These are phyloP conservation scores for Thuidium tamariscinum DNA, from an alignment of 225 moss, liverwort and hornwort species.

Conservation along the genomic window DNA sequence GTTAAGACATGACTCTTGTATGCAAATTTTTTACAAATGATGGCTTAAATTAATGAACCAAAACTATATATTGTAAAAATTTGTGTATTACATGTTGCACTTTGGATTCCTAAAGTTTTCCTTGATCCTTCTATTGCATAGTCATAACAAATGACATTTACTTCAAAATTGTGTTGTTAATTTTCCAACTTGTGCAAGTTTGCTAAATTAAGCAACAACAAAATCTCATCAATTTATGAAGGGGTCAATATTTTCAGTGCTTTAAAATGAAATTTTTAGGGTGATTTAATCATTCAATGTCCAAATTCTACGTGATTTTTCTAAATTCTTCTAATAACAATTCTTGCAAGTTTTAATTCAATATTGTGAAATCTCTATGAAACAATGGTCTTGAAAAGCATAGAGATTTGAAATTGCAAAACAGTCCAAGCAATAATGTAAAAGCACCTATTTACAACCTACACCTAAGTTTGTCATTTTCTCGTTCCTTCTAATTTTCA, in stretches of 20 bases:
- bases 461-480: too few relatives aligned
- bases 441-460: too few relatives aligned
- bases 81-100: not conserved
- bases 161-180: not conserved
- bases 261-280: not conserved
- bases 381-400: not conserved
- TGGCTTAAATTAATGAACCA: not conserved
- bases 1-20: not conserved
- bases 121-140: not conserved
- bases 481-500: too few relatives aligned
- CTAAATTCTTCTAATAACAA: not conserved
- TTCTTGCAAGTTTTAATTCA: not conserved
- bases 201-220: not conserved
- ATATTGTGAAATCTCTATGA: not conserved
- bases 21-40: not conserved
- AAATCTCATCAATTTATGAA: not conserved
- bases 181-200: not conserved
- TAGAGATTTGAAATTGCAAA: too few relatives aligned
- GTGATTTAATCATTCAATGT: not conserved
- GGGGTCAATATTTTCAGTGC: not conserved
- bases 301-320: not conserved
- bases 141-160: not conserved
- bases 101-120: not conserved
- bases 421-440: too few relatives aligned
- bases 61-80: not conserved